A percentile compares a stretch with the other conserved stretches of the same genome.
phyloP scores from a whole-genome alignment of 139 green algal genomes.

The Volvox reticuliferus region DNA sequence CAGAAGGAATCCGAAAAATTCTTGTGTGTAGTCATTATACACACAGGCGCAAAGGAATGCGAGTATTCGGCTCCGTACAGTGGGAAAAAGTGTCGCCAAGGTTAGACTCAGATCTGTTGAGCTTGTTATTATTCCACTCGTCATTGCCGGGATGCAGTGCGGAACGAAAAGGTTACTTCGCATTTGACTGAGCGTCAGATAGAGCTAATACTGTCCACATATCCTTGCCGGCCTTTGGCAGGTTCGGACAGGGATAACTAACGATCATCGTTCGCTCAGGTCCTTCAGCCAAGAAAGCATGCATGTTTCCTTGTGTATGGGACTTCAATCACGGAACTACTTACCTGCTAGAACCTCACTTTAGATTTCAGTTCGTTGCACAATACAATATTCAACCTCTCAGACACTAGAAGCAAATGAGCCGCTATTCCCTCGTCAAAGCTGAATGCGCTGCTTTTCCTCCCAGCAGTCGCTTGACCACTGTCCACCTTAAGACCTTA shows the following conservation, averaged over 20 bases:
- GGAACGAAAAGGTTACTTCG: background rate
- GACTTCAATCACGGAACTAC: too few relatives aligned
- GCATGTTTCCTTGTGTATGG: too few relatives aligned
- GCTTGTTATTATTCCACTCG: slow-evolving; percentile 76
- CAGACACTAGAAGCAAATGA: too few relatives aligned
- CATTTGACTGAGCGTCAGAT: slow-evolving; percentile 70
- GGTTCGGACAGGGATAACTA: slow-evolving; percentile 88
- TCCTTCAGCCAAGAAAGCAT: background rate
- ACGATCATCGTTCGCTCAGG: slow-evolving; percentile 42
- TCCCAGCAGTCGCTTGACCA: slow-evolving; percentile 67
- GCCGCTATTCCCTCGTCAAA: background rate
- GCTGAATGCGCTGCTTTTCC: too few relatives aligned
- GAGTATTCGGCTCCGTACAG: slow-evolving; percentile 58
- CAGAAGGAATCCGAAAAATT: slow-evolving; percentile 62
- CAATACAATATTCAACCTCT: too few relatives aligned
- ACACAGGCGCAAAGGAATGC: slow-evolving; percentile 26
- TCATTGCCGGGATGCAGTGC: slow-evolving; percentile 62
- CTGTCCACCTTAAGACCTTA: slow-evolving; percentile 76
- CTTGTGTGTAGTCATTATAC: slow-evolving; percentile 46
- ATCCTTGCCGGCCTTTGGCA: slow-evolving; percentile 60
- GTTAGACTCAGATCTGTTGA: slow-evolving; percentile 80
- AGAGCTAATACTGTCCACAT: slow-evolving; percentile 85
- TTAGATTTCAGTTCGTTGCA: too few relatives aligned
- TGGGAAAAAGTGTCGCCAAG: slow-evolving; percentile 59
- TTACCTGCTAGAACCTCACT: too few relatives aligned